Evolutionary conservation across 352 stramenopile species (phyloP).

Genomic region (Thalassiosira livingstoniorum): DNA sequence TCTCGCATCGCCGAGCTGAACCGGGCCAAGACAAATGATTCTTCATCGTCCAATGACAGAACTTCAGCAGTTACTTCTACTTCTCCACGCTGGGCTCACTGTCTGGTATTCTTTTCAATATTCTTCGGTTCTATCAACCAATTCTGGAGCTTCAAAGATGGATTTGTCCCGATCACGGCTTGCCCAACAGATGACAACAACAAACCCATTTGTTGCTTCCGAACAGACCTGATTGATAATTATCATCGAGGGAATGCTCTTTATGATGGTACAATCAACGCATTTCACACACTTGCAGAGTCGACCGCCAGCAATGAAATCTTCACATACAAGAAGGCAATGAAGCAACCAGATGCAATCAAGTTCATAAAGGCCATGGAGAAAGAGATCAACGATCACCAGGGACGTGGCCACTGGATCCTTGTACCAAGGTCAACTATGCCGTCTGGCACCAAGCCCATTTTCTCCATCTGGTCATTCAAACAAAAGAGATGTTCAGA

Average conservation of each 20-base stretch:
- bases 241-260: neutral
- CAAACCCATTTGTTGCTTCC: too few relatives aligned
- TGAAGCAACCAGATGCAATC: neutral
- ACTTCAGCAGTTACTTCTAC: neutral
- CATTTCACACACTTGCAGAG: neutral
- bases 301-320: neutral
- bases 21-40: neutral
- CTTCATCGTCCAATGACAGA: too few relatives aligned
- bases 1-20: neutral
- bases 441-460: neutral
- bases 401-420: neutral
- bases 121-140: neutral
- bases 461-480: slow-evolving; percentile 3
- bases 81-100: too few relatives aligned
- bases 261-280: neutral
- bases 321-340: neutral
- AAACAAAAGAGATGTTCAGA: slow-evolving; percentile 1
- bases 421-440: neutral
- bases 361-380: neutral
- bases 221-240: neutral
- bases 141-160: neutral
- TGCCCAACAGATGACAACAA: too few relatives aligned
- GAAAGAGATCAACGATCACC: neutral
- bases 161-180: neutral
- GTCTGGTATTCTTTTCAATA: too few relatives aligned